phyloP scores from a whole-genome alignment of 139 green algal genomes.

The Micromonas commoda region DNA sequence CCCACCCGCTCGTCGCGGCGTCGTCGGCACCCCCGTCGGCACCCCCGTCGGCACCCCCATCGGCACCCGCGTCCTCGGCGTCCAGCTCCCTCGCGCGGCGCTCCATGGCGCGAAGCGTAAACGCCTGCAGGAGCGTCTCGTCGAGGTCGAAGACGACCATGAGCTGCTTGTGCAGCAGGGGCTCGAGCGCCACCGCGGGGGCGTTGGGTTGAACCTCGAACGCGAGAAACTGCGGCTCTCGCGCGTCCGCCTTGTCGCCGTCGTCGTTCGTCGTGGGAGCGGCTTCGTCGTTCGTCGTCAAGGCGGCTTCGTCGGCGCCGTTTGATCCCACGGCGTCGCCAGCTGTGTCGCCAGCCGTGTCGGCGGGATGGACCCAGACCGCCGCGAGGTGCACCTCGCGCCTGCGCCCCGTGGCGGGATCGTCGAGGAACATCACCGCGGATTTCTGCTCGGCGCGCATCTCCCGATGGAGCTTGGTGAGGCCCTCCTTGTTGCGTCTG shows the following conservation, averaged over 20 bases:
- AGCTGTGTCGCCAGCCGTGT: background rate
- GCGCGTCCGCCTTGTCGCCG: background rate
- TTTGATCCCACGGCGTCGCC: background rate
- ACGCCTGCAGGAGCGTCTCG: constrained; percentile 17
- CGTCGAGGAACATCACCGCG: constrained; percentile 4
- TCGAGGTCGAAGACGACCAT: constrained; percentile 20
- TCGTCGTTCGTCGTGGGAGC: background rate
- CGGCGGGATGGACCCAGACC: background rate
- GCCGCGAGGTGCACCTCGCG: constrained; percentile 14
- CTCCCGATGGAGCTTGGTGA: background rate
- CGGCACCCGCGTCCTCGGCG: background rate
- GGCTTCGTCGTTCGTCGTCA: background rate
- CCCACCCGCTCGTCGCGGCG: too few species aligned
- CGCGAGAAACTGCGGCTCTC: background rate
- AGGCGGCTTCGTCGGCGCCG: background rate
- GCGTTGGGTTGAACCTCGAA: background rate
- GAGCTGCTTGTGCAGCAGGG: background rate
- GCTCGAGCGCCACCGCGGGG: background rate
- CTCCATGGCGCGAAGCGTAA: background rate
- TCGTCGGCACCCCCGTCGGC: too few species aligned
- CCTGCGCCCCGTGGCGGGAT: background rate
- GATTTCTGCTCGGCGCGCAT: constrained; percentile 4
- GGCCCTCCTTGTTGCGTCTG: background rate
- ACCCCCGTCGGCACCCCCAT: background rate
- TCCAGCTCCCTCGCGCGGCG: background rate